A percentile compares a stretch with the other conserved stretches of the same genome.
These are phyloP conservation scores for Linum usitatissimum DNA, from an alignment of 345 rosid genomes.

Conservation along the genomic window DNA sequence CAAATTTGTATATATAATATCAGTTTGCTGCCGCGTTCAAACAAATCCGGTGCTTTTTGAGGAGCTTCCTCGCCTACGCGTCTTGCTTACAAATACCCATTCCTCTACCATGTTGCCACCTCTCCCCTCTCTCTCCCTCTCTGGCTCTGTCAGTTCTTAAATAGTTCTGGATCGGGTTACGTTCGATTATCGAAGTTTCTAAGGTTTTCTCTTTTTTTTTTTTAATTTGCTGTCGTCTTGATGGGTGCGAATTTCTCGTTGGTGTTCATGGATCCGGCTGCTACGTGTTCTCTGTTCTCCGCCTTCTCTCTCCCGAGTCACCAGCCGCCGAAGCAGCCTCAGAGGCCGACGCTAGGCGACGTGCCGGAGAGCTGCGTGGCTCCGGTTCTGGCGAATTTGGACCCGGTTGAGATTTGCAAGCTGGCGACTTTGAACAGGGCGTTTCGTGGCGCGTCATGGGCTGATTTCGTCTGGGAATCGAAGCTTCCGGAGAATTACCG, in stretches of 20 bases:
- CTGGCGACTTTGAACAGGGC: conserved; percentile 62
- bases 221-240: background rate
- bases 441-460: conserved; percentile 85
- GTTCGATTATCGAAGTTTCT: background rate
- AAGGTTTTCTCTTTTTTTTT: background rate
- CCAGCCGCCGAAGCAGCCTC: background rate
- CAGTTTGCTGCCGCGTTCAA: background rate
- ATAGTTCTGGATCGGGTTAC: background rate
- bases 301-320: conserved; percentile 13
- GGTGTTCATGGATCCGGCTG: conserved; percentile 18
- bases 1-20: background rate
- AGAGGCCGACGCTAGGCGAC: conserved; percentile 49
- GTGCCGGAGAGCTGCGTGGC: conserved; percentile 85
- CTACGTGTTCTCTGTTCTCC: conserved; percentile 6
- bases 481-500: conserved; percentile 67
- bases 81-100: conserved; percentile 11
- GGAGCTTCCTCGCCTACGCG: conserved; percentile 4
- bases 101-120: background rate
- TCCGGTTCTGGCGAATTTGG: conserved; percentile 43
- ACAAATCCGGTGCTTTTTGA: background rate
- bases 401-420: conserved; percentile 77
- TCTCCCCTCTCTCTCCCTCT: background rate
- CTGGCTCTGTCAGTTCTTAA: background rate
- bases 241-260: conserved; percentile 68
- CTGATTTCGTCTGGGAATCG: conserved; percentile 91